Evolutionary conservation across 371 early-diverging fungal genomes (phyloP).

Genomic region (Syncephalastrum sp.): DNA sequence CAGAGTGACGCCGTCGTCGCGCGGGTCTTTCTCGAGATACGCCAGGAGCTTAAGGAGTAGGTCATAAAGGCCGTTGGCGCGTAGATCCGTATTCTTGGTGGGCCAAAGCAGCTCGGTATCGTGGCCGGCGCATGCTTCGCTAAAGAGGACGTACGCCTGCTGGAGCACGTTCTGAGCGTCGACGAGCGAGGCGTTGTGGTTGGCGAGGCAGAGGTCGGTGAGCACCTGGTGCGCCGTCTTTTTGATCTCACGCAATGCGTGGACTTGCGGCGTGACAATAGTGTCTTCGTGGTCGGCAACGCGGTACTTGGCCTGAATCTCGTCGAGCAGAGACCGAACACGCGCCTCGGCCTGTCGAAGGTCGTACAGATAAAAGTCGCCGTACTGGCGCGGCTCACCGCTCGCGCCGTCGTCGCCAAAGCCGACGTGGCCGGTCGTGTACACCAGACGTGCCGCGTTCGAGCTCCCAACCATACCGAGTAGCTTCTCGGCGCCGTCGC

Average conservation of each 20-base stretch:
- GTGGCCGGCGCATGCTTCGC: conserved; percentile 31
- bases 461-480: conserved; percentile 18
- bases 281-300: conserved; percentile 8
- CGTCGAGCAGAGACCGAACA: conserved; percentile 20
- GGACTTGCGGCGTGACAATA: conserved; percentile 22
- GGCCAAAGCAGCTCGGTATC: conserved; percentile 34
- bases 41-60: conserved; percentile 26
- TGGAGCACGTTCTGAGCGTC: conserved; percentile 37
- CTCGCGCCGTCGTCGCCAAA: conserved; percentile 26
- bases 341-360: conserved; percentile 25
- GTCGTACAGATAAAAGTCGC: conserved; percentile 41
- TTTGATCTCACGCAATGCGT: conserved; percentile 24
- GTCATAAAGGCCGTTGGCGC: conserved; percentile 12
- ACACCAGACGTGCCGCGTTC: conserved; percentile 10
- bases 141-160: conserved; percentile 34
- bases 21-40: conserved; percentile 18
- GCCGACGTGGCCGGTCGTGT: conserved; percentile 16
- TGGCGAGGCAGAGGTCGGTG: conserved; percentile 23
- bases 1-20: conserved; percentile 27
- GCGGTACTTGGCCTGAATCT: conserved; percentile 12
- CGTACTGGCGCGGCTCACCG: conserved; percentile 38
- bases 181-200: conserved; percentile 38
- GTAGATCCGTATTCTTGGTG: conserved; percentile 11
- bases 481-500: conserved; percentile 13
- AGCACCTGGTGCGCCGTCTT: conserved; percentile 16